Base-by-base conservation (phyloP, 495 filamentous ascomycete species). In the Aspergillus biplanus region DNA sequence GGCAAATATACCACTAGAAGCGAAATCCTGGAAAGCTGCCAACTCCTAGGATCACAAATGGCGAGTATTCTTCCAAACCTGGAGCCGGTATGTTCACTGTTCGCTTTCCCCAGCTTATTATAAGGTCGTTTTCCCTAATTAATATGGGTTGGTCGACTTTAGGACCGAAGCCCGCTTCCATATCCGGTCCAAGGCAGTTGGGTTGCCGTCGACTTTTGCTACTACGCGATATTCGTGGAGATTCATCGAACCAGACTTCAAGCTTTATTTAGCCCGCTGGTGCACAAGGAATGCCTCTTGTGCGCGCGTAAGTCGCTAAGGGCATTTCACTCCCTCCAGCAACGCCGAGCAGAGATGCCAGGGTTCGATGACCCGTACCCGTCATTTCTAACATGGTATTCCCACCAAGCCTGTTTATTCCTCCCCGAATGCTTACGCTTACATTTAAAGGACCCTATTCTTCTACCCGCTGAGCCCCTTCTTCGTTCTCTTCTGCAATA, bases 401-500 rank as follows among this genome's bases (percentile, higher is more conserved):
- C 13, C 2, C 4, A 3, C 18, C 50, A 7, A 5, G 7, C 21
- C 27, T 46, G n/a, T 35, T 35, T n/a, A 8, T 13, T 55, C 27
- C 13, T 44, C 21, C 11, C 31, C 16, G 11, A 11, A 27, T 27
- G 21, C 21, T 27, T 27, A 27, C 21, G 21, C 21, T 27, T 31
- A n/a, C 39, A 7, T 47, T 11, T 39, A 34, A 18, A 73, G 71
- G 71, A 73, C 73, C 31, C 39, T 75, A 1, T 63, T 70, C 9
- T 42, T 73, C 27, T 73, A 75, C 48, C 73, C 73, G 1, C 53
- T 71, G 7, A 71, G 64, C 56, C 64, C 73, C 7, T 75, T 75
- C 54, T 75, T 75, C 33, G 73, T 75, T 15, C 53, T 73, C 7
- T 71, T 75, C 55, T 75, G 71, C 58, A 70, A 75, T 53, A 68